Conservation (phyloP, 1,139 yeast genomes). For the Geotrichum siamense region DNA sequence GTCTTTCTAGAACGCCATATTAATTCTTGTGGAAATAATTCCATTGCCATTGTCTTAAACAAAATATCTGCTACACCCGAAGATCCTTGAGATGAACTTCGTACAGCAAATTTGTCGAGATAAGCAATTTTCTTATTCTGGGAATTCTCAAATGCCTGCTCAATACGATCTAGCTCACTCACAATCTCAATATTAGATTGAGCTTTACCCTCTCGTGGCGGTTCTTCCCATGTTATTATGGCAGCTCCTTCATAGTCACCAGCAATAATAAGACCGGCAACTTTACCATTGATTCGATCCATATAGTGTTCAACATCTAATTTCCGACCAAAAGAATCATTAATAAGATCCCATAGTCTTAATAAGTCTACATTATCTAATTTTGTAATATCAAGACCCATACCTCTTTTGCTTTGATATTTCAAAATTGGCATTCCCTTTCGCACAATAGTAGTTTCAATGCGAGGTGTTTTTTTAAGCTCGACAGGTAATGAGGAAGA, state of each 20-base stretch:
- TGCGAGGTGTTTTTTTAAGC: conserved; percentile 48
- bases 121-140: conserved; percentile 43
- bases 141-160: conserved; percentile 14
- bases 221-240: conserved; percentile 68
- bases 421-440: conserved; percentile 65
- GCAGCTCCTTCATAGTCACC: conserved; percentile 98
- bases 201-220: conserved; percentile 26
- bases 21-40: conserved; percentile 63
- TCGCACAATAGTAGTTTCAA: conserved; percentile 72
- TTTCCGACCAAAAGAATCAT: conserved; percentile 69
- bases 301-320: conserved; percentile 63
- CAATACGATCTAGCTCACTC: conserved; percentile 19
- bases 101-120: conserved; percentile 88
- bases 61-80: conserved; percentile 91
- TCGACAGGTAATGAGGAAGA: conserved; percentile 82
- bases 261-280: conserved; percentile 74
- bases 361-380: conserved; percentile 48
- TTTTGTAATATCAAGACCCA: conserved; percentile 42
- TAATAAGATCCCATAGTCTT: conserved; percentile 54
- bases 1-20: conserved; percentile 82
- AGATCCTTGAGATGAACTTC: conserved; percentile 75
- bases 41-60: conserved; percentile 65
- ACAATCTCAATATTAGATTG: conserved; percentile 22
- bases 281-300: conserved; percentile 50
- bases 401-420: conserved; percentile 37